phyloP scores from a whole-genome alignment of 2,329 filamentous ascomycete genomes.

The Alternaria sp. region DNA sequence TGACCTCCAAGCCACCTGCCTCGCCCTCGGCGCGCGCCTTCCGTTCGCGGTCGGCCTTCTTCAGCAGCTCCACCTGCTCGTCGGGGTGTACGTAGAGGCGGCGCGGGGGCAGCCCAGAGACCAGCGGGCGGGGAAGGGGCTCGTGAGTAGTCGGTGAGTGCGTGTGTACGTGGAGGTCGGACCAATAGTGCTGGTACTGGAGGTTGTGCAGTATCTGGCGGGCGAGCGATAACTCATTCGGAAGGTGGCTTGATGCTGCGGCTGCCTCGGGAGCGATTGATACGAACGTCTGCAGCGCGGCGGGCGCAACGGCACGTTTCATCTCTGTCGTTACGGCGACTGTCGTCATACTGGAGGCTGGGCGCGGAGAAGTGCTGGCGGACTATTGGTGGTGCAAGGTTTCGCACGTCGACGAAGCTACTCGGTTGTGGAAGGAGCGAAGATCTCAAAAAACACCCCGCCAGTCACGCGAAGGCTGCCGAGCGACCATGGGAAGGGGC shows the following conservation, averaged over 20 bases:
- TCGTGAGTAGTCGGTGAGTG: constrained; percentile 49
- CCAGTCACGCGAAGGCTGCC: constrained; percentile 20
- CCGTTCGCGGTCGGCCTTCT: constrained; percentile 58
- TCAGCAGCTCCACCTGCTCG: constrained; percentile 77
- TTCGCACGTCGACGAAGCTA: constrained; percentile 28
- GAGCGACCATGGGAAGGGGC: constrained; percentile 4
- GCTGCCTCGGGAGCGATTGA: constrained; percentile 17
- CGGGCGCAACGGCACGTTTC: constrained; percentile 35
- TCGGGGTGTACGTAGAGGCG: constrained; percentile 81
- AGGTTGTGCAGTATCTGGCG: constrained; percentile 73
- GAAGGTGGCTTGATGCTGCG: constrained; percentile 30
- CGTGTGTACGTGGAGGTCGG: constrained; percentile 62
- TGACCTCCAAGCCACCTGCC: constrained; percentile 51
- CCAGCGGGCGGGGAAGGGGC: constrained; percentile 65
- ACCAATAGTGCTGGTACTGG: constrained; percentile 78
- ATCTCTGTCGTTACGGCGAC: constrained; percentile 16
- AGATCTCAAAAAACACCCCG: constrained; percentile 23
- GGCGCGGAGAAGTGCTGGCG: constrained; percentile 4
- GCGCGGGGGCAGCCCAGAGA: constrained; percentile 75
- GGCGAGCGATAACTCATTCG: constrained; percentile 58
- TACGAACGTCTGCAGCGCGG: constrained; percentile 43
- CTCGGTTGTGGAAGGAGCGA: constrained; percentile 42
- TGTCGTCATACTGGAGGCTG: constrained; percentile 34
- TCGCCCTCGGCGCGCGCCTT: constrained; percentile 49
- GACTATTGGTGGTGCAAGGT: constrained; percentile 34